Conservation (phyloP, 2,329 filamentous ascomycete genomes). For the Sporothrix phasma region DNA sequence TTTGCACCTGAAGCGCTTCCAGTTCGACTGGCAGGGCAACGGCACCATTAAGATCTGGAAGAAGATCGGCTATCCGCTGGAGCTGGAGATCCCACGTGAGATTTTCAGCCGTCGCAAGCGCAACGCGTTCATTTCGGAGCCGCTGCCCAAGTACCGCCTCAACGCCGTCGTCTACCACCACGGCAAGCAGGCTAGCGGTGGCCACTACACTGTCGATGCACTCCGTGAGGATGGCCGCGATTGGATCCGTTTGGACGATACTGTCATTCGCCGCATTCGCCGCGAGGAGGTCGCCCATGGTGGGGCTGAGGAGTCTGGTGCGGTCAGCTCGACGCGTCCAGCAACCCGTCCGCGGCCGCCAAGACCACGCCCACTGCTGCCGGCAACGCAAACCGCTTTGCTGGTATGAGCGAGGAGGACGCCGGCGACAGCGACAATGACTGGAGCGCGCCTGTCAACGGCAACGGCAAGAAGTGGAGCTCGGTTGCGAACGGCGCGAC, state of each 20-base stretch:
- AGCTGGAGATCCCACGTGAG: constrained; percentile 87
- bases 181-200: constrained; percentile 89
- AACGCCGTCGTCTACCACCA: constrained; percentile 94
- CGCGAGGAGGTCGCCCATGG: constrained; percentile 83
- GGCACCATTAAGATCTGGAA: constrained; percentile 98
- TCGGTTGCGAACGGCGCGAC: constrained; percentile 54
- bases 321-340: neutral
- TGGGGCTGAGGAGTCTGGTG: constrained; percentile 60
- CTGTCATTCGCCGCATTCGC: constrained; percentile 71
- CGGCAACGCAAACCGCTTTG: constrained; percentile 66
- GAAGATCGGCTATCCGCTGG: constrained; percentile 88
- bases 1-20: constrained; percentile 92
- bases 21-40: constrained; percentile 72
- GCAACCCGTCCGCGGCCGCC: neutral
- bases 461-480: constrained; percentile 61
- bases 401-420: constrained; percentile 57
- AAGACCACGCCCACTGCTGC: neutral
- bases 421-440: constrained; percentile 51
- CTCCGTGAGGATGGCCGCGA: constrained; percentile 87
- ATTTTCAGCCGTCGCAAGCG: constrained; percentile 70
- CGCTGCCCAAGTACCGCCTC: constrained; percentile 72
- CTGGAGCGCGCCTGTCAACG: constrained; percentile 56
- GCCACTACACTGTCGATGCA: constrained; percentile 97
- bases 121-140: constrained; percentile 52
- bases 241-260: constrained; percentile 95